Conservation (phyloP, 768 basidiomycete species). For the Tylopilus felleus region DNA sequence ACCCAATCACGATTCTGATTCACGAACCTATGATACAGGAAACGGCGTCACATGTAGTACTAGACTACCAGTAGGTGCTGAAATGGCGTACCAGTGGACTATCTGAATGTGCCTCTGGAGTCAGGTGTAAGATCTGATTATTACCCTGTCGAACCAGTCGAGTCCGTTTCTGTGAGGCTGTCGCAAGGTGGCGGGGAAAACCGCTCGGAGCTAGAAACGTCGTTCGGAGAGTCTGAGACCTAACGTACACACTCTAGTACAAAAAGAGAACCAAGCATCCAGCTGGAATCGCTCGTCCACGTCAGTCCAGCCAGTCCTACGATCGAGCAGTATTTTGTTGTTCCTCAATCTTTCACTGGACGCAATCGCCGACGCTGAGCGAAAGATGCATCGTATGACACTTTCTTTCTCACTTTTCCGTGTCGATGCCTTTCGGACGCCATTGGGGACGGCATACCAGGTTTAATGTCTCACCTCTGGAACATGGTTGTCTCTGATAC, state of each 20-base stretch:
- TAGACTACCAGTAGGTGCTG: too few relatives aligned
- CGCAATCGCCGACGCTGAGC: slow-evolving; percentile 32
- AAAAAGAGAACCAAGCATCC: slow-evolving; percentile 45
- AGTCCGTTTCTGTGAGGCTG: slow-evolving; percentile 81
- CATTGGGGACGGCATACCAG: too few relatives aligned
- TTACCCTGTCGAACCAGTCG: slow-evolving; percentile 79
- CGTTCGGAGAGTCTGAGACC: slow-evolving; percentile 10
- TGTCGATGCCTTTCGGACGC: too few relatives aligned
- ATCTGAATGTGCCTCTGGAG: too few relatives aligned
- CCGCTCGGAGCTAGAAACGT: slow-evolving; percentile 75
- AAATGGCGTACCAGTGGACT: too few relatives aligned
- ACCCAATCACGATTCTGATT: too few relatives aligned
- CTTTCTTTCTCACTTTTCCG: too few relatives aligned
- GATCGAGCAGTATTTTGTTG: slow-evolving; percentile 38
- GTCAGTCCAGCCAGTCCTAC: slow-evolving; percentile 64
- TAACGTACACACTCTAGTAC: slow-evolving; percentile 43
- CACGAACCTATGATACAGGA: too few relatives aligned
- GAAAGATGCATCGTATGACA: too few relatives aligned
- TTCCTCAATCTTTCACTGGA: slow-evolving; percentile 14
- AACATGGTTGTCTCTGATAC: background rate
- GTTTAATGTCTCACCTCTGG: slow-evolving; percentile 8
- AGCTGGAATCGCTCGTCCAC: slow-evolving; percentile 60
- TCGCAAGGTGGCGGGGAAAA: slow-evolving; percentile 79
- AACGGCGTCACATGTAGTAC: too few relatives aligned
- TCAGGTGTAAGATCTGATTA: too few relatives aligned